Percentiles rank a stretch among this genome's conserved stretches.
These are phyloP conservation scores for Aspergillus pseudoterreus DNA, from an alignment of 2,329 filamentous ascomycete species.

Conservation along the genomic window DNA sequence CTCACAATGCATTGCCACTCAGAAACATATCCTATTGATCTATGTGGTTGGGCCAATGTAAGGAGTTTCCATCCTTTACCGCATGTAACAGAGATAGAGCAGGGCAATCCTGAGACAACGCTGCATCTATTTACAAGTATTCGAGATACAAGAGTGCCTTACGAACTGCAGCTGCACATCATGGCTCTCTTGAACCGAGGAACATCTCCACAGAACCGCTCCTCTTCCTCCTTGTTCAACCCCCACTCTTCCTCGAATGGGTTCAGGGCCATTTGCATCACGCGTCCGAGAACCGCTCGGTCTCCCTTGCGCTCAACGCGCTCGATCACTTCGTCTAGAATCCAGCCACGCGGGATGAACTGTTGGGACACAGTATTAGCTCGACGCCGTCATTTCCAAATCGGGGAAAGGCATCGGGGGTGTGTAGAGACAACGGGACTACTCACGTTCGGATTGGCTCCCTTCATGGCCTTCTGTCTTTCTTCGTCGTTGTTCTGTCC, in stretches of 20 bases:
- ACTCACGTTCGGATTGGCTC: conserved; percentile 73
- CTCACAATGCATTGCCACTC: too few relatives aligned
- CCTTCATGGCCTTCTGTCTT: conserved; percentile 71
- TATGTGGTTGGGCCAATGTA: too few relatives aligned
- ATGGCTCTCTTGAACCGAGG: conserved; percentile 72
- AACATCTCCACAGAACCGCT: conserved; percentile 80
- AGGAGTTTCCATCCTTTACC: too few relatives aligned
- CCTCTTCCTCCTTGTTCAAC: conserved; percentile 68
- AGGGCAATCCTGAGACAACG: neutral
- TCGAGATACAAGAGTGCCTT: neutral
- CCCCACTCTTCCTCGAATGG: conserved; percentile 72
- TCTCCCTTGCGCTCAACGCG: conserved; percentile 83
- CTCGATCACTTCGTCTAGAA: conserved; percentile 88
- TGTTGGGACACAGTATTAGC: conserved; percentile 19
- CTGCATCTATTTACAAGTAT: too few relatives aligned
- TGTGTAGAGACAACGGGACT: neutral
- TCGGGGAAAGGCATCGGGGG: neutral
- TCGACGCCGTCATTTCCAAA: neutral
- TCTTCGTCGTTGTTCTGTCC: conserved; percentile 57
- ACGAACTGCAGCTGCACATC: conserved; percentile 96
- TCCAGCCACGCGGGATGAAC: conserved; percentile 86
- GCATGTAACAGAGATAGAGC: neutral
- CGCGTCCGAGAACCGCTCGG: conserved; percentile 68
- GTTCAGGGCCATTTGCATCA: conserved; percentile 78
- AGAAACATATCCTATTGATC: too few relatives aligned